These are phyloP conservation scores for Saxispiralis lemnorum DNA, from an alignment of 495 filamentous ascomycete genomes.

Conservation along the genomic window DNA sequence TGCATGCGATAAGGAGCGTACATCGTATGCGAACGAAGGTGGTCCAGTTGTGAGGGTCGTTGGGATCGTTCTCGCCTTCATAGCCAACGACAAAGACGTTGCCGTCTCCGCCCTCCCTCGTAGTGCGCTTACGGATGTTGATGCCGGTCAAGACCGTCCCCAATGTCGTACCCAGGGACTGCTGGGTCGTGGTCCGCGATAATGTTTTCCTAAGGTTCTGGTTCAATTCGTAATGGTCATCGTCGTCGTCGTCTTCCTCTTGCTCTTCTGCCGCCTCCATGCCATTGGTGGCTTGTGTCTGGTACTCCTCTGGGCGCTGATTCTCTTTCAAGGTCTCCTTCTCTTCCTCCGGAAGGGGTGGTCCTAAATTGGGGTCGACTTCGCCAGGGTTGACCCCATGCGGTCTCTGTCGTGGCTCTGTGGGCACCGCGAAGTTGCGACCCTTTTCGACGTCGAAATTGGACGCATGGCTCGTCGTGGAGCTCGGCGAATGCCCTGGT, in stretches of 20 bases:
- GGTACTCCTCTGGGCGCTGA: slow-evolving; percentile 1
- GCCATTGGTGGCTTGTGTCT: neutral
- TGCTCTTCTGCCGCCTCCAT: slow-evolving; percentile 16
- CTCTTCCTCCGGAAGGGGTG: slow-evolving; percentile 1
- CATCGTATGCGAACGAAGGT: slow-evolving; percentile 24
- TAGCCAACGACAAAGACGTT: slow-evolving; percentile 43
- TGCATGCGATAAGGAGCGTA: slow-evolving; percentile 33
- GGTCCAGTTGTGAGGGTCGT: slow-evolving; percentile 41
- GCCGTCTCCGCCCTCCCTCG: slow-evolving; percentile 18
- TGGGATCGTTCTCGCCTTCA: slow-evolving; percentile 34
- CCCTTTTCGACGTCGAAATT: slow-evolving; percentile 9
- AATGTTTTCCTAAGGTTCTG: slow-evolving; percentile 5
- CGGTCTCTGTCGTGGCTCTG: neutral
- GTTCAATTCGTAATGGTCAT: slow-evolving; percentile 8
- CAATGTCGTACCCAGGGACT: slow-evolving; percentile 21
- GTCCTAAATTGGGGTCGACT: slow-evolving; percentile 1
- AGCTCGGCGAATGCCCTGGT: neutral
- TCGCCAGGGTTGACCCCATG: slow-evolving; percentile 6
- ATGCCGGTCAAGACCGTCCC: slow-evolving; percentile 26
- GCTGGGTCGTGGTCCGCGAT: slow-evolving; percentile 8
- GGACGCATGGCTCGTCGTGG: slow-evolving; percentile 2
- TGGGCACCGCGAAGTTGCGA: neutral
- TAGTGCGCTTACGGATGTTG: slow-evolving; percentile 22
- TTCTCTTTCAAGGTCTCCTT: slow-evolving; percentile 1
- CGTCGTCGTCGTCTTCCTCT: slow-evolving; percentile 11